phyloP scores from a whole-genome alignment of 768 basidiomycete species.

The Calocera viscosa region DNA sequence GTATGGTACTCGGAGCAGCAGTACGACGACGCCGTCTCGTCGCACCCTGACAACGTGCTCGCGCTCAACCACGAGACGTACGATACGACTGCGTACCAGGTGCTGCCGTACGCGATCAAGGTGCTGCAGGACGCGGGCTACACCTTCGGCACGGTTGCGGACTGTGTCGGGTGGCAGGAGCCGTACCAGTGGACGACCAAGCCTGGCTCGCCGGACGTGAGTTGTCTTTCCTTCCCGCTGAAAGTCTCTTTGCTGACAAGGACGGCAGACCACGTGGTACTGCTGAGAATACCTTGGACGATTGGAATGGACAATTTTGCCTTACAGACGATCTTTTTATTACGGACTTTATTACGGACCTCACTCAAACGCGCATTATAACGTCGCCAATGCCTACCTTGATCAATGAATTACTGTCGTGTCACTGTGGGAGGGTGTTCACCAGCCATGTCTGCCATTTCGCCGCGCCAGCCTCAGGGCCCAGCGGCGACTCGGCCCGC shows the following conservation, averaged over 20 bases:
- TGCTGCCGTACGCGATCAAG: slow-evolving; percentile 20
- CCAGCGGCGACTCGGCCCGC: too few species aligned
- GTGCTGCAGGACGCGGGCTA: slow-evolving; percentile 19
- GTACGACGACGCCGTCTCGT: slow-evolving; percentile 16
- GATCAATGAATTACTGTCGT: too few species aligned
- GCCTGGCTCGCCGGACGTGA: not conserved
- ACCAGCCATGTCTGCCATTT: too few species aligned
- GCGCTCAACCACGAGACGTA: slow-evolving; percentile 23
- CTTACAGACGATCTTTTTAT: too few species aligned
- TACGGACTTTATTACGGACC: too few species aligned
- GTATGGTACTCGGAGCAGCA: slow-evolving; percentile 3
- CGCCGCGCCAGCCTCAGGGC: too few species aligned
- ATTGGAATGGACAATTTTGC: too few species aligned
- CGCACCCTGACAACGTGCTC: slow-evolving; percentile 17
- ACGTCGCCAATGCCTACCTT: too few species aligned
- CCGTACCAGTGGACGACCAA: slow-evolving; percentile 11
- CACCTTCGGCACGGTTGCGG: slow-evolving; percentile 22
- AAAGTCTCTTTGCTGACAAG: not conserved
- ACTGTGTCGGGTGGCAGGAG: slow-evolving; percentile 18
- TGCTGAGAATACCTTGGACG: too few species aligned
- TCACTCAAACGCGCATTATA: too few species aligned
- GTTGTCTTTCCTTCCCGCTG: not conserved
- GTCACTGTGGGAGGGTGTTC: too few species aligned
- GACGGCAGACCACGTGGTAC: not conserved
- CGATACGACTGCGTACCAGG: slow-evolving; percentile 15